These are phyloP conservation scores for Thielaviopsis populi DNA, from an alignment of 2,329 filamentous ascomycete species.

Conservation along the genomic window DNA sequence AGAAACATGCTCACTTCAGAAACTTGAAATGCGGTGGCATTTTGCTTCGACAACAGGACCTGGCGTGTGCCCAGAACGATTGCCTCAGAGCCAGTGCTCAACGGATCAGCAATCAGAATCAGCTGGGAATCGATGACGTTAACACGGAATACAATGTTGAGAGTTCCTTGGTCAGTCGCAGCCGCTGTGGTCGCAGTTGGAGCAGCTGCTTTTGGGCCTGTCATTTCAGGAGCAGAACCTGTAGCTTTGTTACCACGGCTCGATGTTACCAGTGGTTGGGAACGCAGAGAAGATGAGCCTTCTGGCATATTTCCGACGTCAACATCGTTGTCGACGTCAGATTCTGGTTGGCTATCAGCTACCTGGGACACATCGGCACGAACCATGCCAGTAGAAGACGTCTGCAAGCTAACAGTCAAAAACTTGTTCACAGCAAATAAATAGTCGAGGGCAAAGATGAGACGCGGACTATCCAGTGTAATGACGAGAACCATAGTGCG, in stretches of 20 bases:
- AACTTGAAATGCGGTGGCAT: constrained; percentile 84
- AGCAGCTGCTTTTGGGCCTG: not conserved
- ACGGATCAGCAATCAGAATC: constrained; percentile 88
- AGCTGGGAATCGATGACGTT: constrained; percentile 94
- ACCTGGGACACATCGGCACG: constrained; percentile 39
- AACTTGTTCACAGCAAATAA: constrained; percentile 81
- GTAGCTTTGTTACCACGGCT: constrained; percentile 27
- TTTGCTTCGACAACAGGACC: constrained; percentile 80
- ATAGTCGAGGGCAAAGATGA: constrained; percentile 94
- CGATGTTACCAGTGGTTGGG: not conserved
- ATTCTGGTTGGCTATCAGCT: constrained; percentile 32
- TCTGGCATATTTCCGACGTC: constrained; percentile 24
- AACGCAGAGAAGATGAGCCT: not conserved
- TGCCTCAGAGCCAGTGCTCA: constrained; percentile 79
- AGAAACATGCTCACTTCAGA: constrained; percentile 95
- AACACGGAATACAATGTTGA: constrained; percentile 73
- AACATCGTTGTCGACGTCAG: constrained; percentile 42
- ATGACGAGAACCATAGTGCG: constrained; percentile 77
- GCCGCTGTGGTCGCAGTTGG: constrained; percentile 21
- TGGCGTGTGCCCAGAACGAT: constrained; percentile 93
- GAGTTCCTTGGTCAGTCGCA: constrained; percentile 24
- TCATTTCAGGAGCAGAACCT: not conserved
- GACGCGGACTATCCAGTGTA: constrained; percentile 81
- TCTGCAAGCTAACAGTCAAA: constrained; percentile 52
- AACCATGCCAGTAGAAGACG: constrained; percentile 39